A percentile compares a stretch with the other conserved stretches of the same genome.
phyloP scores from a whole-genome alignment of 495 filamentous ascomycete genomes.

The Aspergillus heteromorphus region DNA sequence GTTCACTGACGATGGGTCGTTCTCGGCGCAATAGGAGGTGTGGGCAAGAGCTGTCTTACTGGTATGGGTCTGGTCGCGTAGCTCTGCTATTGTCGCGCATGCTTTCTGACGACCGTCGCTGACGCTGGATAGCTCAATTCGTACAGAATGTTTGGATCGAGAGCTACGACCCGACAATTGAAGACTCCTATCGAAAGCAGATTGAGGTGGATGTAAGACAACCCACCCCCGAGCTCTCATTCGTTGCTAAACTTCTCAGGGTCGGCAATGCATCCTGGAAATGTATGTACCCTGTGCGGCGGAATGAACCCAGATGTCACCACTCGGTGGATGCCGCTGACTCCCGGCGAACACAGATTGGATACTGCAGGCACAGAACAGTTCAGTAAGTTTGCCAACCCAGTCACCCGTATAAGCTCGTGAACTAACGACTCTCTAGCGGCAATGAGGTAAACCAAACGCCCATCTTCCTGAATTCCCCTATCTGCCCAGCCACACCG shows the following conservation, averaged over 20 bases:
- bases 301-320: neutral
- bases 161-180: slow-evolving; percentile 97
- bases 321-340: slow-evolving; percentile 5
- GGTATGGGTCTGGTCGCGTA: slow-evolving; percentile 49
- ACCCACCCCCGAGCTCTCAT: slow-evolving; percentile 22
- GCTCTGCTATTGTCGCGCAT: neutral
- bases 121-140: slow-evolving; percentile 71
- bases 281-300: slow-evolving; percentile 56
- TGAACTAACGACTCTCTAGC: slow-evolving; percentile 41
- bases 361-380: slow-evolving; percentile 98
- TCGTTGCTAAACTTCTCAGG: slow-evolving; percentile 49
- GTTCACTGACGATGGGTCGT: slow-evolving; percentile 7
- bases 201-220: slow-evolving; percentile 82
- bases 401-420: neutral
- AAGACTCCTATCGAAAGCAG: slow-evolving; percentile 94
- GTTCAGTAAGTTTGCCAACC: slow-evolving; percentile 65
- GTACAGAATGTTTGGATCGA: slow-evolving; percentile 99
- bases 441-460: slow-evolving; percentile 60
- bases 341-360: slow-evolving; percentile 49
- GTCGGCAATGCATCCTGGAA: slow-evolving; percentile 91
- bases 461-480: slow-evolving; percentile 3
- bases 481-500: neutral
- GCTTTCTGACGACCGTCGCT: neutral
- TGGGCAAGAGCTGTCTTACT: slow-evolving; percentile 97
- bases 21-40: slow-evolving; percentile 62